Base-by-base conservation (phyloP, 108 stramenopile species). In the Fragilaria crotonensis region DNA sequence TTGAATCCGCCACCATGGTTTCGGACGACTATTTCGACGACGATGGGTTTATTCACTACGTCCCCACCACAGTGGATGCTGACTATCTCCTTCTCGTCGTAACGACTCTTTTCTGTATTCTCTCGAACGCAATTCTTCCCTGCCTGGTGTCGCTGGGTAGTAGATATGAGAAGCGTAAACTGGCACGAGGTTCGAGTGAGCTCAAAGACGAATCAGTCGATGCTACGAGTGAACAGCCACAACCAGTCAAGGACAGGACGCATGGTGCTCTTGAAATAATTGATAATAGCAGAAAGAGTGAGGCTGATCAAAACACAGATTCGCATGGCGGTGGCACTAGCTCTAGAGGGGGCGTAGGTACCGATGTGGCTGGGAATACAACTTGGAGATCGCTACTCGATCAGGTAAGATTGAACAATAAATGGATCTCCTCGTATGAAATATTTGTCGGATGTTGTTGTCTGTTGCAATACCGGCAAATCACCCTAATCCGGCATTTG, bases 31-130 rank as follows among this genome's bases (percentile, higher is more conserved):
- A 25, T 27, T 33, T 32, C 20, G 21, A 5, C 50, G 52, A 62
- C 22, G 59, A 68, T 22, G 58, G 59, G 19, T 76, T 76, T 63
- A 46, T 36, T 25, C 26, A 56, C 23, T 76, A 76, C 53, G 50
- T 62, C 0, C 55, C 75, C n/a, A 62, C 59, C n/a, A 61, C 75
- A 14, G 25, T 27, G 17, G 64, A 76, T 47, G 70, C 75, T 22
- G 75, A 66, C 11, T 18, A 18, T 23, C 9, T n/a, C 27, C n/a
- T 56, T 31, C 7, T 56, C 14, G 7, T 56, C 30, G 7, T 31
- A 7, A 56, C 55, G 55, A 31, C 19, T 30, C 7, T 27, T 19
- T 17, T 56, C 19, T 56, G 55, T 22, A 7, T 56, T 7, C 30
- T 56, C 28, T 30, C 28, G 5, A 33, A 41, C 30, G 33, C 41